A percentile compares a stretch with the other conserved stretches of the same genome.
phyloP scores from a whole-genome alignment of 148 eudicot species.

The Hydrangea macrophylla region DNA sequence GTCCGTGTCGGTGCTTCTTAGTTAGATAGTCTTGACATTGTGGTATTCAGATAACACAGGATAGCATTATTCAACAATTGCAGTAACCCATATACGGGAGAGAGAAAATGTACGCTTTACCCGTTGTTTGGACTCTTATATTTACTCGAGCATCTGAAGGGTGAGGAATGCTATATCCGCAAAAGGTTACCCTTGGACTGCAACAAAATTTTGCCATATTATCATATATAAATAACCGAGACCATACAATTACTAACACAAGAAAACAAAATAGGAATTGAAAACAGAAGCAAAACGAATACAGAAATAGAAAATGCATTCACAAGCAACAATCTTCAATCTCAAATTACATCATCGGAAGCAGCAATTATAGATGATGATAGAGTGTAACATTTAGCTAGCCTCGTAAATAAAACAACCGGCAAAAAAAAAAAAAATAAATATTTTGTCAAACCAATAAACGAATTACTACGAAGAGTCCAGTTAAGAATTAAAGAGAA shows the following conservation, averaged over 20 bases:
- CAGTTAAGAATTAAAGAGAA: not conserved
- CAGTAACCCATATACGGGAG: not conserved
- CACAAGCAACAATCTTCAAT: too few species aligned
- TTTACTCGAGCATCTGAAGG: slow-evolving; percentile 90
- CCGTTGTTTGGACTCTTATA: slow-evolving; percentile 90
- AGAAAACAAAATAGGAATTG: not conserved
- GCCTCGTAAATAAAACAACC: not conserved
- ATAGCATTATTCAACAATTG: not conserved
- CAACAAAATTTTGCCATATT: slow-evolving; percentile 16
- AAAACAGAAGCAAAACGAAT: not conserved
- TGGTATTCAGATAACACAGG: not conserved
- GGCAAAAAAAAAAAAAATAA: not conserved
- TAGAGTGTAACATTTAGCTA: not conserved
- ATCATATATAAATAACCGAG: not conserved
- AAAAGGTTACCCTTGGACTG: slow-evolving; percentile 85
- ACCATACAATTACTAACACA: not conserved
- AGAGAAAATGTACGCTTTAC: slow-evolving; percentile 25
- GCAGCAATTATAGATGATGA: not conserved
- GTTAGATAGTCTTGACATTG: not conserved
- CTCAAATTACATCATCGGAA: not conserved
- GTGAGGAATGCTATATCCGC: slow-evolving; percentile 97
- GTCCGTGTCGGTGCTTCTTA: too few species aligned
- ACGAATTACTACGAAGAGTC: not conserved
- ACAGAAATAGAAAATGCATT: not conserved
- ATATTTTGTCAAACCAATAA: not conserved